phyloP scores from a whole-genome alignment of 2,329 filamentous ascomycete genomes.

The Penicillium sp. region DNA sequence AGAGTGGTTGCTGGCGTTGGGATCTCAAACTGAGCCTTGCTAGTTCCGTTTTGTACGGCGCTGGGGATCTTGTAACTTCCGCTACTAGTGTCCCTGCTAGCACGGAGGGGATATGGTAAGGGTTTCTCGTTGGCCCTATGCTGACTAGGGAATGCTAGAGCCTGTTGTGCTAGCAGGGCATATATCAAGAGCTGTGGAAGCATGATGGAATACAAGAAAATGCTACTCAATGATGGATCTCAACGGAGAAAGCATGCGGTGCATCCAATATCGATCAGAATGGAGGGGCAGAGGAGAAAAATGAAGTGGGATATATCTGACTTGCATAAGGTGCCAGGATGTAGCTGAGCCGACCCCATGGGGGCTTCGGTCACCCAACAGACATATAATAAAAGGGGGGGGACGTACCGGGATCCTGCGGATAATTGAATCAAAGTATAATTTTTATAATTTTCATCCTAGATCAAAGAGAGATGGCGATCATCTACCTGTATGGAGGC shows the following conservation, averaged over 20 bases:
- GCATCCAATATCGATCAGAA: not conserved
- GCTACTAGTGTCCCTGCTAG: not conserved
- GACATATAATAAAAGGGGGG: not conserved
- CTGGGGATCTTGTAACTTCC: slow-evolving; percentile 15
- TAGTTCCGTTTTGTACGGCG: slow-evolving; percentile 8
- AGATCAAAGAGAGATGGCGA: slow-evolving; percentile 4
- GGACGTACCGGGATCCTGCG: not conserved
- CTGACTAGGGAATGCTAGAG: not conserved
- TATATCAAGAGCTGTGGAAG: not conserved
- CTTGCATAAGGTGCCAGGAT: not conserved
- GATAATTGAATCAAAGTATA: not conserved
- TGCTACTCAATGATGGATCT: not conserved
- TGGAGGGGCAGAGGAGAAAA: not conserved
- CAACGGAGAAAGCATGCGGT: not conserved
- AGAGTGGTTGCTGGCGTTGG: slow-evolving; percentile 7
- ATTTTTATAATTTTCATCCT: not conserved
- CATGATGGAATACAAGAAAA: not conserved
- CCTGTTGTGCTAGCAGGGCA: not conserved
- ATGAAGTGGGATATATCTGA: not conserved
- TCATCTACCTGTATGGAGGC: not conserved
- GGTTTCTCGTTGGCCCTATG: not conserved
- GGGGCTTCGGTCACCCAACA: not conserved
- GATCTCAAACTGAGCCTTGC: slow-evolving; percentile 14
- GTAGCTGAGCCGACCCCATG: not conserved
- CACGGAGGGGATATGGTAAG: not conserved